Conservation (phyloP, 2,329 filamentous ascomycete genomes). For the Pseudogymnoascus sp. region DNA sequence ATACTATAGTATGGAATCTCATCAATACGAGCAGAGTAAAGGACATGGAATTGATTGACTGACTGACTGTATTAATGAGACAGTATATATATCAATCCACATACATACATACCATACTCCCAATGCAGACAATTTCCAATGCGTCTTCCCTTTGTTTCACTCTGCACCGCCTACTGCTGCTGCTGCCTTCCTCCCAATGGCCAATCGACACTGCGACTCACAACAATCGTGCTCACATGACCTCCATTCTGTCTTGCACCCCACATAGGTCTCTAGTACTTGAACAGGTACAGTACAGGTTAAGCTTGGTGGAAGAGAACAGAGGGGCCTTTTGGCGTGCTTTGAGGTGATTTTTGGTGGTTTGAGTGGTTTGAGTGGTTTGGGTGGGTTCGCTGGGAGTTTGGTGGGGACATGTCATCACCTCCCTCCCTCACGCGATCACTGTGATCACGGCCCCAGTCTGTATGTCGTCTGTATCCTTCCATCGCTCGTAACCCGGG, state of each 20-base stretch:
- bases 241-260: neutral
- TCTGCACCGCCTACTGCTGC: neutral
- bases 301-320: neutral
- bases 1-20: neutral
- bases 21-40: neutral
- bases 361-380: too few species aligned
- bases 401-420: conserved; percentile 9
- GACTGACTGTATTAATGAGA: too few species aligned
- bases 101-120: too few species aligned
- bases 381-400: too few species aligned
- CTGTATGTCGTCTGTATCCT: neutral
- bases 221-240: neutral
- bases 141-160: neutral
- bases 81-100: neutral
- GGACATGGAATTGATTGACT: neutral
- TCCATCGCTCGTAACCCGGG: neutral
- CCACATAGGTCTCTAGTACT: neutral
- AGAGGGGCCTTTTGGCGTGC: too few species aligned
- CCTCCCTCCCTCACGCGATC: conserved; percentile 9
- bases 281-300: neutral
- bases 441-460: neutral
- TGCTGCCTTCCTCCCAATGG: neutral
- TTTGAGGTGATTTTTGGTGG: neutral
- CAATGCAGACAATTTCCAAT: neutral
- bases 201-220: neutral